Conservation (phyloP, 805 yeast species). For the Candida stauntonica region DNA sequence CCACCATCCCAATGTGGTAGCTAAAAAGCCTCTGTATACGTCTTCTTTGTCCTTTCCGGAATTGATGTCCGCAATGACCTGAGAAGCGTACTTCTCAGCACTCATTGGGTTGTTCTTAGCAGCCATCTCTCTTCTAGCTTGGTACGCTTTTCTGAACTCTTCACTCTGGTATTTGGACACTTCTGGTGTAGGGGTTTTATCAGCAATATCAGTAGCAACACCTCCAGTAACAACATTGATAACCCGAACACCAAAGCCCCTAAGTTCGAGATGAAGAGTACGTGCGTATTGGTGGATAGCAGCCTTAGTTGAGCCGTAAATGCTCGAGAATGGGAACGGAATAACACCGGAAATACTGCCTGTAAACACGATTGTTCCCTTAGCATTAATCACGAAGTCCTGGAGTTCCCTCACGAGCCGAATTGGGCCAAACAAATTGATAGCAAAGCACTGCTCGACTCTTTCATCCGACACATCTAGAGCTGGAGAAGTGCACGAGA, state of each 20-base stretch:
- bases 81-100: conserved; percentile 54
- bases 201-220: conserved; percentile 67
- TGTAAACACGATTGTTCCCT: conserved; percentile 69
- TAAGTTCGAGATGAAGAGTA: conserved; percentile 58
- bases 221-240: conserved; percentile 73
- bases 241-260: conserved; percentile 68
- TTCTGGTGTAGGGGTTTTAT: no score
- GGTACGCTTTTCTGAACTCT: conserved; percentile 47
- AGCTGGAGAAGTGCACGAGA: conserved; percentile 68
- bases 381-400: conserved; percentile 52
- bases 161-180: conserved; percentile 52
- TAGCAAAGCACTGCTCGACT: conserved; percentile 48
- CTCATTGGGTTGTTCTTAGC: conserved; percentile 53
- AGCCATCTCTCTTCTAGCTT: conserved; percentile 56
- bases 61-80: conserved; percentile 49
- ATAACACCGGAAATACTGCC: conserved; percentile 68
- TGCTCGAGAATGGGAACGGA: conserved; percentile 67
- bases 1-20: conserved; percentile 34
- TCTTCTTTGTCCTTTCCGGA: conserved; percentile 38
- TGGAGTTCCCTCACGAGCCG: conserved; percentile 56
- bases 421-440: conserved; percentile 68
- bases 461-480: conserved; percentile 57
- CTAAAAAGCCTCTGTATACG: conserved; percentile 53
- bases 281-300: conserved; percentile 72
- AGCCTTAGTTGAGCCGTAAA: conserved; percentile 67